A percentile compares a stretch with the other conserved stretches of the same genome.
Conservation (phyloP, 805 yeast species). For the Cephaloascus albidus region DNA sequence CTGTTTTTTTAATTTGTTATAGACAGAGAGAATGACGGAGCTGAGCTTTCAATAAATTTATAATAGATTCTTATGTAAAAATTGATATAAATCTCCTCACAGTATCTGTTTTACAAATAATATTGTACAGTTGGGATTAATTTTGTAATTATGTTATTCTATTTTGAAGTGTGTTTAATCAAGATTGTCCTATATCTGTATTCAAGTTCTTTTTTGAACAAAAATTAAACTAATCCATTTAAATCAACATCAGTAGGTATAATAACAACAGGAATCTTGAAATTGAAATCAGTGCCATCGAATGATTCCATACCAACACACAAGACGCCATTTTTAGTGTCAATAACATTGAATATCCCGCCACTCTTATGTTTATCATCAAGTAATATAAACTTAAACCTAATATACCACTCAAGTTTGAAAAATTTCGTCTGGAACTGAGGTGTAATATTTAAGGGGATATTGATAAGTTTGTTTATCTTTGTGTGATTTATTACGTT, state of each 20-base stretch:
- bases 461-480: constrained; percentile 8
- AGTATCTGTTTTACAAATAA: no score
- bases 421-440: constrained; percentile 9
- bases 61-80: no score
- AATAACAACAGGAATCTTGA: constrained; percentile 34
- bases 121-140: no score
- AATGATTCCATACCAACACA: constrained; percentile 19
- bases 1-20: no score
- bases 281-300: constrained; percentile 29
- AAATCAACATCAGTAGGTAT: constrained; percentile 36
- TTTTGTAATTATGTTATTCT: no score
- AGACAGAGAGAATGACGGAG: no score
- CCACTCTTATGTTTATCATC: constrained; percentile 7
- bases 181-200: no score
- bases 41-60: no score
- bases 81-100: no score
- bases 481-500: not conserved
- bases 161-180: no score
- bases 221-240: constrained; percentile 34
- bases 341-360: constrained; percentile 2
- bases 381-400: constrained; percentile 6
- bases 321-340: constrained; percentile 24
- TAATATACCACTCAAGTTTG: constrained; percentile 12
- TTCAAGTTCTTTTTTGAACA: no score
- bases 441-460: constrained; percentile 10